Evolutionary conservation across 176 grass and related monocot species (phyloP).

Genomic region (Thinopyrum elongatum): DNA sequence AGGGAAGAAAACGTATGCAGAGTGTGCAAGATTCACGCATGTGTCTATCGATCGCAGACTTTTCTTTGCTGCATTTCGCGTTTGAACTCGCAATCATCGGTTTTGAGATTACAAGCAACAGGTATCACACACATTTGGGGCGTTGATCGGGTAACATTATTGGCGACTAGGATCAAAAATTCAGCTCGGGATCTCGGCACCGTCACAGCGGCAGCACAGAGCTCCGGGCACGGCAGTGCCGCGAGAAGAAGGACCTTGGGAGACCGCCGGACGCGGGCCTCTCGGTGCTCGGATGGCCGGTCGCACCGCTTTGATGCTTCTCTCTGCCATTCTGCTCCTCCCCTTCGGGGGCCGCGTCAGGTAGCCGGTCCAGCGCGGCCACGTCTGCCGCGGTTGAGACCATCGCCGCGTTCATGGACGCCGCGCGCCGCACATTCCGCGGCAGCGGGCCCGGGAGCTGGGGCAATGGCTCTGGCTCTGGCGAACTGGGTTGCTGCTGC

Average conservation of each 20-base stretch:
- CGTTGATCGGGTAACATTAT: constrained; percentile 19
- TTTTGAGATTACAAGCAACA: constrained; percentile 36
- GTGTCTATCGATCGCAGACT: not conserved
- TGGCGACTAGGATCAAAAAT: constrained; percentile 45
- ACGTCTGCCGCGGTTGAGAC: constrained; percentile 17
- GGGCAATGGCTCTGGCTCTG: not conserved
- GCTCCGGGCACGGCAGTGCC: constrained; percentile 61
- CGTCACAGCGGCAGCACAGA: constrained; percentile 59
- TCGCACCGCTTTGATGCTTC: constrained; percentile 23
- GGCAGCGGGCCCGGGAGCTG: not conserved
- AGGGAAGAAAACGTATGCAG: not conserved
- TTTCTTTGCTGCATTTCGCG: constrained; percentile 3
- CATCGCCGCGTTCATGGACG: constrained; percentile 54
- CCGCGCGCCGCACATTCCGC: constrained; percentile 50
- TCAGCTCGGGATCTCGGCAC: not conserved
- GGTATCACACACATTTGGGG: not conserved
- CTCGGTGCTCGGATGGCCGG: constrained; percentile 13
- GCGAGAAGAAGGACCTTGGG: constrained; percentile 63
- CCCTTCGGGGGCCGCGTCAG: constrained; percentile 38
- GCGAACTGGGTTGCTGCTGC: not conserved
- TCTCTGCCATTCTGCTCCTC: constrained; percentile 35
- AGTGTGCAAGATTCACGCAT: not conserved
- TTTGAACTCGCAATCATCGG: constrained; percentile 7
- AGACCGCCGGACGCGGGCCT: constrained; percentile 17
- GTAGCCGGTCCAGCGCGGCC: constrained; percentile 18